Conservation (phyloP, 176 grass and related monocot species). For the Alopecurus myosuroides region DNA sequence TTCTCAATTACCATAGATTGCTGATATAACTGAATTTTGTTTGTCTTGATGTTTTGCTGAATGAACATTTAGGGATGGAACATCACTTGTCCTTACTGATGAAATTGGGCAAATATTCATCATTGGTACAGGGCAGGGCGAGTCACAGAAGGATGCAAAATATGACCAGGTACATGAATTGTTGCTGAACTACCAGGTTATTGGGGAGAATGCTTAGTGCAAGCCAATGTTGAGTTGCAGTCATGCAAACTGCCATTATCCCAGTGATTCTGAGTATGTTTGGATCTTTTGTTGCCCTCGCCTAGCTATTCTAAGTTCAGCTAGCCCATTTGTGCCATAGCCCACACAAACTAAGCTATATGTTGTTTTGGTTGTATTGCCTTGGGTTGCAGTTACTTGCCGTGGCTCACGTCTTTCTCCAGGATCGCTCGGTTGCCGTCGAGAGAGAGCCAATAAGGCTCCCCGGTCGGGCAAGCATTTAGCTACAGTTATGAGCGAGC, state of each 20-base stretch:
- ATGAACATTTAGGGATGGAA: constrained; percentile 75
- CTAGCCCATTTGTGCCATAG: background rate
- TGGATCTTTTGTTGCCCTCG: background rate
- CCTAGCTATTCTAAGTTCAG: background rate
- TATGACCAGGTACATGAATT: constrained; percentile 78
- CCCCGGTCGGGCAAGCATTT: background rate
- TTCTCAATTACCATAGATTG: background rate
- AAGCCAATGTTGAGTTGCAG: background rate
- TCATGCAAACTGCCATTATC: constrained; percentile 13
- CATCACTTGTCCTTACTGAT: constrained; percentile 89
- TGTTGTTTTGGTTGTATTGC: background rate
- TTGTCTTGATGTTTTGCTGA: constrained; percentile 20
- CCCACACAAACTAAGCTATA: background rate
- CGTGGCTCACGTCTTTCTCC: background rate
- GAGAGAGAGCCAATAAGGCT: background rate
- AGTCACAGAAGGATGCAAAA: constrained; percentile 98
- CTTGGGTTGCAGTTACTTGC: background rate
- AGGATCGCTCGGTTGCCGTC: background rate
- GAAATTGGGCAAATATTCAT: constrained; percentile 99
- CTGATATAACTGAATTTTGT: constrained; percentile 20
- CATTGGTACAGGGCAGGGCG: constrained; percentile 90
- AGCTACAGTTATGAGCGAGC: background rate
- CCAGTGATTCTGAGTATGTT: background rate
- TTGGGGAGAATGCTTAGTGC: background rate
- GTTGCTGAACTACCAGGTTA: constrained; percentile 8